Evolutionary conservation across 805 yeast species (phyloP).

Genomic region (Saccharomycopsis sp.): DNA sequence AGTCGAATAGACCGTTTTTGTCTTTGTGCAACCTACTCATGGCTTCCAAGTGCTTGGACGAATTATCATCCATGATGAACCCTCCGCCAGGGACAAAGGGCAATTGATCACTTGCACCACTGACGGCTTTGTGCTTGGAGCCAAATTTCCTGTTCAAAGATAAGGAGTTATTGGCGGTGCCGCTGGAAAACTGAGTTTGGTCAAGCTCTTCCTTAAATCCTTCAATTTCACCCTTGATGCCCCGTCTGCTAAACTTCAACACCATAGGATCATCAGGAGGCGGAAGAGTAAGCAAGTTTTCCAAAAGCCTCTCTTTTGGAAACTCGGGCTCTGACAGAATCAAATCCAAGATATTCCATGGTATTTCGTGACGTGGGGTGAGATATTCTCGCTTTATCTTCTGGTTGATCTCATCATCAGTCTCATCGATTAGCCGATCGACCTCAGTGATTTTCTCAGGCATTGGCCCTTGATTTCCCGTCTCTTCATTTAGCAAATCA

Average conservation of each 20-base stretch:
- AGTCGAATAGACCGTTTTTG: constrained; percentile 64
- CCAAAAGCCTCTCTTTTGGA: constrained; percentile 30
- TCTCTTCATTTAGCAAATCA: too few species aligned
- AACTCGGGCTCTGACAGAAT: constrained; percentile 49
- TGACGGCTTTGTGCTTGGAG: constrained; percentile 48
- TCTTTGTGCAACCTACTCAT: constrained; percentile 51
- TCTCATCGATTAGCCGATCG: too few species aligned
- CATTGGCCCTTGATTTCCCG: too few species aligned
- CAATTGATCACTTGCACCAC: constrained; percentile 63
- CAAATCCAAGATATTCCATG: constrained; percentile 63
- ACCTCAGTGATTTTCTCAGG: too few species aligned
- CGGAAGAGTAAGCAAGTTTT: constrained; percentile 50
- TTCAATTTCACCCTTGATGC: constrained; percentile 62
- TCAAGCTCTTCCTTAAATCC: constrained; percentile 58
- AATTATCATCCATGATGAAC: constrained; percentile 25
- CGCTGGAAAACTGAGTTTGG: constrained; percentile 32
- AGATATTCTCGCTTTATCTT: constrained; percentile 22
- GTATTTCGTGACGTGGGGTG: constrained; percentile 28
- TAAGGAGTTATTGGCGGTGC: constrained; percentile 60
- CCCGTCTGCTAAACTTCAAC: constrained; percentile 60
- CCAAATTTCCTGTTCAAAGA: constrained; percentile 63
- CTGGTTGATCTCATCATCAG: constrained; percentile 19
- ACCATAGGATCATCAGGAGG: constrained; percentile 52
- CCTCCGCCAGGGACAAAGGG: constrained; percentile 98
- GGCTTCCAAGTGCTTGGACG: constrained; percentile 25